These are phyloP conservation scores for Hymenoscyphus albidus DNA, from an alignment of 2,329 filamentous ascomycete genomes.

Conservation along the genomic window DNA sequence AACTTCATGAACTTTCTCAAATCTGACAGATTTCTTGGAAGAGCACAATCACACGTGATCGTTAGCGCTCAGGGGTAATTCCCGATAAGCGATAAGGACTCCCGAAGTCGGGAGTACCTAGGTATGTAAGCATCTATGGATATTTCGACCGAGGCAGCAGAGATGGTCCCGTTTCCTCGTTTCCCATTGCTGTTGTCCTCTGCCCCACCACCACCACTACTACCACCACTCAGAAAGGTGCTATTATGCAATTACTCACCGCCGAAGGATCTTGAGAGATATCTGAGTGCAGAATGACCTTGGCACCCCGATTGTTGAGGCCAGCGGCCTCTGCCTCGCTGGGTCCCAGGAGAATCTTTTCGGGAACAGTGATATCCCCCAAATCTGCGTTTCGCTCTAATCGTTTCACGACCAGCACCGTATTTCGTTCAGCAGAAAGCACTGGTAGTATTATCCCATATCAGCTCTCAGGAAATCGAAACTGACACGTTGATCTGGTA, in stretches of 20 bases:
- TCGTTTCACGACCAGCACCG: constrained; percentile 12
- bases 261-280: background rate
- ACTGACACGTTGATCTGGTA: background rate
- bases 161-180: background rate
- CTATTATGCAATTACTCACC: background rate
- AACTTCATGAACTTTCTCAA: too few relatives aligned
- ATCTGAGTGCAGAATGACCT: constrained; percentile 12
- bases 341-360: constrained; percentile 2
- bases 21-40: too few relatives aligned
- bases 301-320: constrained; percentile 11
- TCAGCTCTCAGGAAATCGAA: background rate
- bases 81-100: constrained; percentile 2
- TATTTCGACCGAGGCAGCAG: background rate
- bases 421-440: constrained; percentile 12
- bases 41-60: background rate
- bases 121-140: background rate
- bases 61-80: background rate
- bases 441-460: background rate
- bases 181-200: background rate
- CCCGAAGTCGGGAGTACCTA: background rate
- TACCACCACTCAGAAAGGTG: background rate
- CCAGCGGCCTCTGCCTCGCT: constrained; percentile 7
- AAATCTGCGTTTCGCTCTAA: constrained; percentile 8
- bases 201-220: background rate
- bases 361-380: constrained; percentile 9